phyloP scores from a whole-genome alignment of 805 yeast genomes.

The Cyberlindnera mississippiensis region DNA sequence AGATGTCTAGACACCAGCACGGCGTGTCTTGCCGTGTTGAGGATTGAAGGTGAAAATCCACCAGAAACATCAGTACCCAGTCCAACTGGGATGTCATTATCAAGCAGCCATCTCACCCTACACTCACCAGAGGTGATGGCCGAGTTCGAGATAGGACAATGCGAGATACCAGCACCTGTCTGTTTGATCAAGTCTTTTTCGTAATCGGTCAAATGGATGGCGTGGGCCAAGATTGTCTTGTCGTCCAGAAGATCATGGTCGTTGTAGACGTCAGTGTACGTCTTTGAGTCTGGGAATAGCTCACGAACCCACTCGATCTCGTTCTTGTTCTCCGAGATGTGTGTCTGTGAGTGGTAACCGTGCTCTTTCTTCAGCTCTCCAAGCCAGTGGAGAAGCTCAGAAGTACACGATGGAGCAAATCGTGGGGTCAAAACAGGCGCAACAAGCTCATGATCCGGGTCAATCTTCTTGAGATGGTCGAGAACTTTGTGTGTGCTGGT shows the following conservation, averaged over 20 bases:
- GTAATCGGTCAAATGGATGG: slow-evolving; percentile 63
- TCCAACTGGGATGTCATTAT: slow-evolving; percentile 67
- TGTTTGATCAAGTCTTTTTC: slow-evolving; percentile 58
- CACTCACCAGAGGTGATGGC: slow-evolving; percentile 90
- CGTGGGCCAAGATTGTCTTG: slow-evolving; percentile 85
- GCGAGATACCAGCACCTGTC: slow-evolving; percentile 70
- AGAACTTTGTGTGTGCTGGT: slow-evolving; percentile 53
- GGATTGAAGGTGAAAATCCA: slow-evolving; percentile 64
- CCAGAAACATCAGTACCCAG: slow-evolving; percentile 81
- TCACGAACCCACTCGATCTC: slow-evolving; percentile 74
- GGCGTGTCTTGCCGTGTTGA: slow-evolving; percentile 66
- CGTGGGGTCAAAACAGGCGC: slow-evolving; percentile 86
- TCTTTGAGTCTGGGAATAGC: slow-evolving; percentile 65
- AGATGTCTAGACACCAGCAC: slow-evolving; percentile 66
- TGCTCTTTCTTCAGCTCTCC: slow-evolving; percentile 51
- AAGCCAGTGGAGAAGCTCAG: slow-evolving; percentile 55
- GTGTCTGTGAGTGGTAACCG: slow-evolving; percentile 78
- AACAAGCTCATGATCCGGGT: slow-evolving; percentile 50
- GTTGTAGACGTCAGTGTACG: slow-evolving; percentile 78
- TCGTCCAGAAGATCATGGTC: slow-evolving; percentile 52
- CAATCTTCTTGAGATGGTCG: slow-evolving; percentile 48
- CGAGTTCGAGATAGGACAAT: slow-evolving; percentile 91
- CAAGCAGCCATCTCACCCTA: slow-evolving; percentile 64
- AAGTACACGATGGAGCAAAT: slow-evolving; percentile 85
- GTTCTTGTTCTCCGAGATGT: slow-evolving; percentile 72